Evolutionary conservation across 768 basidiomycete species (phyloP).

Genomic region (Tylopilus vinaceipallidus): DNA sequence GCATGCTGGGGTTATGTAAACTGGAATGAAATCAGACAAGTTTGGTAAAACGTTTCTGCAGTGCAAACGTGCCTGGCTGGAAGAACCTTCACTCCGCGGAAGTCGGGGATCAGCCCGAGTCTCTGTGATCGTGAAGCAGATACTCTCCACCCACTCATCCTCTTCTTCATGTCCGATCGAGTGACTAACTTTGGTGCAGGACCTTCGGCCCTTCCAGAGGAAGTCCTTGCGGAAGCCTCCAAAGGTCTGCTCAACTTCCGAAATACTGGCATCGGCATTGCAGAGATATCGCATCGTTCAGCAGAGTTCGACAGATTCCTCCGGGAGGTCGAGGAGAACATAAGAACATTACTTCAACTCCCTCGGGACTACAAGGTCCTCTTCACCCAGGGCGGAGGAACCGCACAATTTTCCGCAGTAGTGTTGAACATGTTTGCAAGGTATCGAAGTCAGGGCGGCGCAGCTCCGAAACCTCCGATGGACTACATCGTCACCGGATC

Average conservation of each 20-base stretch:
- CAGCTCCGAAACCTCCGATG: slow-evolving; percentile 55
- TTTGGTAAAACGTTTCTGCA: too few relatives aligned
- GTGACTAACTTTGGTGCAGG: slow-evolving; percentile 93
- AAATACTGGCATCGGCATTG: slow-evolving; percentile 90
- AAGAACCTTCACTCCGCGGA: too few relatives aligned
- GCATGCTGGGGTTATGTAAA: too few relatives aligned
- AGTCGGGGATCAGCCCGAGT: too few relatives aligned
- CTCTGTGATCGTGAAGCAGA: too few relatives aligned
- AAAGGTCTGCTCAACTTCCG: slow-evolving; percentile 87
- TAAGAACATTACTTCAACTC: slow-evolving; percentile 75
- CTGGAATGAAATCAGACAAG: too few relatives aligned
- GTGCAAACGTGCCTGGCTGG: too few relatives aligned
- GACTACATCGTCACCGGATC: slow-evolving; percentile 94
- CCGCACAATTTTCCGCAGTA: slow-evolving; percentile 87
- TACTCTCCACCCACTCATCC: too few relatives aligned
- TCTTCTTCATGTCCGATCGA: slow-evolving; percentile 36
- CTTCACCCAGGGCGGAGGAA: slow-evolving; percentile 94
- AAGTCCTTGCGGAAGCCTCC: slow-evolving; percentile 81
- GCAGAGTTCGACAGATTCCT: slow-evolving; percentile 80
- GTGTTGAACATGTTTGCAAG: slow-evolving; percentile 90
- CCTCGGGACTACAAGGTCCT: slow-evolving; percentile 84
- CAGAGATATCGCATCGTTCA: slow-evolving; percentile 95
- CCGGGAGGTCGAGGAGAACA: slow-evolving; percentile 55
- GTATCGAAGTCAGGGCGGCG: slow-evolving; percentile 67
- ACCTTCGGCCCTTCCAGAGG: slow-evolving; percentile 87